phyloP scores from a whole-genome alignment of 2,329 filamentous ascomycete genomes.

The Drechslera avenae region DNA sequence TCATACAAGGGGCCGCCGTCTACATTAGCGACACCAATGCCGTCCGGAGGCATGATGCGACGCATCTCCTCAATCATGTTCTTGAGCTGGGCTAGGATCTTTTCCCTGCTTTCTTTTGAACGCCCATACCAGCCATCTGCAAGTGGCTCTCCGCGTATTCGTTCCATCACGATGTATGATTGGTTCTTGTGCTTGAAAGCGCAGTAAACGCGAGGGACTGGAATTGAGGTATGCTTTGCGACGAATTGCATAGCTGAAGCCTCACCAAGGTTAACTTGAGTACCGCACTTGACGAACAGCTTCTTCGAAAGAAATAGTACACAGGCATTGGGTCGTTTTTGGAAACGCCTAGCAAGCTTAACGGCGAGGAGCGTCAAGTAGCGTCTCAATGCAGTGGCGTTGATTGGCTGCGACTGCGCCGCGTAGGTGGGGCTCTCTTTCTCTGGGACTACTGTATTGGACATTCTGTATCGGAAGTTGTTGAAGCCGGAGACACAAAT shows the following conservation, averaged over 20 bases:
- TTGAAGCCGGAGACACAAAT: too few species aligned
- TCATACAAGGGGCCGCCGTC: constrained; percentile 33
- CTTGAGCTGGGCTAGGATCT: constrained; percentile 23
- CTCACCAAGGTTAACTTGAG: neutral
- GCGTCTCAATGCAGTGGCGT: constrained; percentile 4
- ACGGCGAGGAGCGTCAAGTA: constrained; percentile 14
- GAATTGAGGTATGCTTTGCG: constrained; percentile 50
- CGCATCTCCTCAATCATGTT: constrained; percentile 25
- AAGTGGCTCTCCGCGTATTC: constrained; percentile 36
- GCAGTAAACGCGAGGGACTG: constrained; percentile 54
- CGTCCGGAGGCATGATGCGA: constrained; percentile 12
- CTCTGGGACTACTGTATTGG: neutral
- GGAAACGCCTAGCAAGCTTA: constrained; percentile 9
- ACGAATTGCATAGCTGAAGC: constrained; percentile 49
- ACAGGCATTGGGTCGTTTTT: neutral
- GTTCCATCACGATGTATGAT: constrained; percentile 56
- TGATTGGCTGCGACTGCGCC: constrained; percentile 3
- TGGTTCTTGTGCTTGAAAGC: constrained; percentile 49
- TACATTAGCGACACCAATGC: constrained; percentile 19
- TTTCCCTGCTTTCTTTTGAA: constrained; percentile 12
- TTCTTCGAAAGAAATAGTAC: too few species aligned
- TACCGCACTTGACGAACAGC: neutral
- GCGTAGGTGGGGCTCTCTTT: constrained; percentile 1
- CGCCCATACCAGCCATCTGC: neutral
- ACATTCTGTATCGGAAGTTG: neutral